Percentiles rank a stretch among this genome's conserved stretches.
phyloP scores from a whole-genome alignment of 139 green algal genomes.

The Picochlorum sp. region DNA sequence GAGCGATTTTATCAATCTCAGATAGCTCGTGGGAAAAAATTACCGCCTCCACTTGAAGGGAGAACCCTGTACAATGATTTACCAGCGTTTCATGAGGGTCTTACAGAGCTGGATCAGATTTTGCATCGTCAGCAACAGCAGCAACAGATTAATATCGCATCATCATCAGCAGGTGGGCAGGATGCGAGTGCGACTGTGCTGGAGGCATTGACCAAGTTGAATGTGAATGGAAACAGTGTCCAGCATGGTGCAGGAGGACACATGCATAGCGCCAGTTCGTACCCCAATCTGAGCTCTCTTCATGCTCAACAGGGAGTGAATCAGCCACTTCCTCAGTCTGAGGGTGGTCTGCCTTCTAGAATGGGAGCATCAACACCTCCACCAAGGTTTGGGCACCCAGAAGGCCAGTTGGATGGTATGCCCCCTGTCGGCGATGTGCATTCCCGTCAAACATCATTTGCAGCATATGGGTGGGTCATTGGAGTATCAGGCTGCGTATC shows the following conservation, averaged over 20 bases:
- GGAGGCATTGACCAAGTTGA: conserved; percentile 41
- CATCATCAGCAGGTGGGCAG: neutral
- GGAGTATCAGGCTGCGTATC: conserved; percentile 81
- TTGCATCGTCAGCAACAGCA: conserved; percentile 22
- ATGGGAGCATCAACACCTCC: conserved; percentile 4
- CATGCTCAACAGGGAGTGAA: no score
- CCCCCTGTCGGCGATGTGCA: no score
- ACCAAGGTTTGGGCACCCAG: conserved; percentile 11
- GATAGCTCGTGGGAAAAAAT: conserved; percentile 56
- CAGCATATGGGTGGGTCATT: conserved; percentile 10
- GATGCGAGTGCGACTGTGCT: conserved; percentile 18
- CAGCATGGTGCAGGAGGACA: neutral
- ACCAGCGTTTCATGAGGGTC: conserved; percentile 15
- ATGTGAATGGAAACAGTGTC: conserved; percentile 6
- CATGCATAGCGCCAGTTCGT: neutral
- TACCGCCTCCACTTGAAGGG: conserved; percentile 69
- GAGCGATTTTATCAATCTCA: conserved; percentile 51
- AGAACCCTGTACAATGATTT: conserved; percentile 68
- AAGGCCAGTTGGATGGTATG: neutral
- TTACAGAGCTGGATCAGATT: conserved; percentile 18
- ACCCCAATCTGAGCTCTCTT: neutral
- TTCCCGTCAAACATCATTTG: conserved; percentile 11
- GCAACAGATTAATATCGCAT: neutral
- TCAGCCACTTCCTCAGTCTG: no score
- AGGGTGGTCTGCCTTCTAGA: no score